A percentile compares a stretch with the other conserved stretches of the same genome.
phyloP scores from a whole-genome alignment of 1,139 yeast species.

The Suhomyces yuchorum region DNA sequence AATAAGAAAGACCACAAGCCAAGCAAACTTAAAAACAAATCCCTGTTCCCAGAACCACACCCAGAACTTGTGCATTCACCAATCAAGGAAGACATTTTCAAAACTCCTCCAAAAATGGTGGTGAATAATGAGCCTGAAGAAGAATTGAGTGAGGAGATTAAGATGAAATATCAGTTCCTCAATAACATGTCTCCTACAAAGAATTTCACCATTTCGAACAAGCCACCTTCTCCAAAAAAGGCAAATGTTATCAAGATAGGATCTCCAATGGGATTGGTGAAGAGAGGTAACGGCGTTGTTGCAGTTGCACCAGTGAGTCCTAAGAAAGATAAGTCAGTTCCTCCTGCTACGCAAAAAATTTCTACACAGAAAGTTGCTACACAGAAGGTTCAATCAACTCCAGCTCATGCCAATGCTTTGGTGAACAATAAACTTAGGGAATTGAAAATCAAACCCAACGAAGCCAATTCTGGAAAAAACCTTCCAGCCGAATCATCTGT shows the following conservation, averaged over 20 bases:
- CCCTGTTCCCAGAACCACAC: constrained; percentile 39
- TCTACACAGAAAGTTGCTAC: no score
- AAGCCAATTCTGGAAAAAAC: neutral
- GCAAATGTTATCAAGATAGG: constrained; percentile 42
- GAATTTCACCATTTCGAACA: constrained; percentile 9
- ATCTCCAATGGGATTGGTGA: constrained; percentile 41
- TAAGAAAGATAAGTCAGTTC: constrained; percentile 2
- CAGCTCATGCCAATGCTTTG: constrained; percentile 2
- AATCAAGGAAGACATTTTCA: constrained; percentile 23
- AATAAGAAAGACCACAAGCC: constrained; percentile 11
- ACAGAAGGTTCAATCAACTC: neutral
- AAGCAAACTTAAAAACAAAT: constrained; percentile 5
- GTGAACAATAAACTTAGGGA: constrained; percentile 12
- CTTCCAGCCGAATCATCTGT: neutral
- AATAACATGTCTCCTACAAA: constrained; percentile 12
- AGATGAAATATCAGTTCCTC: constrained; percentile 19
- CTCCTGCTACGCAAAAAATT: neutral
- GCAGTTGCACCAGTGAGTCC: constrained; percentile 13
- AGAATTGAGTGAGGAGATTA: constrained; percentile 18
- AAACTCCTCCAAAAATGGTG: constrained; percentile 29
- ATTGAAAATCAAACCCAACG: constrained; percentile 6
- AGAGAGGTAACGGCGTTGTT: constrained; percentile 29
- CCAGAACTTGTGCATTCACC: constrained; percentile 34
- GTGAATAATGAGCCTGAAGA: constrained; percentile 10
- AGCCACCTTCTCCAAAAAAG: constrained; percentile 16